Percentiles rank a stretch among this genome's conserved stretches.
Conservation (phyloP, 805 yeast species). For the Suhomyces sp. region DNA sequence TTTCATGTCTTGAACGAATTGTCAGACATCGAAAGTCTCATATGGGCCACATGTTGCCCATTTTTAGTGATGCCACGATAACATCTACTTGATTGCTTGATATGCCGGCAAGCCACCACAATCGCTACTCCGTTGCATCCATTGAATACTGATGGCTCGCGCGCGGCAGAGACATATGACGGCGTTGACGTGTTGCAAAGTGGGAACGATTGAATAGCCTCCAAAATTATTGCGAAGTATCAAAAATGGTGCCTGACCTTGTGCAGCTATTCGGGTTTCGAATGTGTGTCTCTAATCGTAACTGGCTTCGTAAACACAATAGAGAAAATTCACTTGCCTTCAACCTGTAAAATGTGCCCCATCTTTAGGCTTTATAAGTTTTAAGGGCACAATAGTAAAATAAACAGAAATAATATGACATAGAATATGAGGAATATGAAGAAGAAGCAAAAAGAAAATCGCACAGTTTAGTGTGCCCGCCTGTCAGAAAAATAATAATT, state of each 20-base stretch:
- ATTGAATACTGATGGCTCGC: not conserved
- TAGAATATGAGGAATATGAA: not conserved
- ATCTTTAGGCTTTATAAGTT: not conserved
- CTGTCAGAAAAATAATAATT: not conserved
- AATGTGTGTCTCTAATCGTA: not conserved
- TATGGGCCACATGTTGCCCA: not conserved
- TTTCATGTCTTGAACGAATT: not conserved
- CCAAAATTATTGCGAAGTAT: not conserved
- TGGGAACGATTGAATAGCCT: not conserved
- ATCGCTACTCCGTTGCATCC: not conserved
- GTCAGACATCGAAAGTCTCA: not conserved
- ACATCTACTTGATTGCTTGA: not conserved
- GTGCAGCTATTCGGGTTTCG: not conserved
- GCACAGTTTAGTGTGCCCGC: not conserved
- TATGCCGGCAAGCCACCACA: not conserved
- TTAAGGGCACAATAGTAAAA: not conserved
- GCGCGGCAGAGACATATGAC: not conserved
- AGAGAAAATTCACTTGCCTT: not conserved
- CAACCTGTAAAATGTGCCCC: not conserved
- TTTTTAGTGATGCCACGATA: not conserved
- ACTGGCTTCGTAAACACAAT: not conserved
- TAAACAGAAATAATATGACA: not conserved
- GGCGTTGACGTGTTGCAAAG: not conserved
- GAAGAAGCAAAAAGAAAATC: not conserved
- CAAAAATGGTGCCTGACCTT: not conserved